Evolutionary conservation across 352 stramenopile species (phyloP).

Genomic region (Globisporangium rhizosaccharum): DNA sequence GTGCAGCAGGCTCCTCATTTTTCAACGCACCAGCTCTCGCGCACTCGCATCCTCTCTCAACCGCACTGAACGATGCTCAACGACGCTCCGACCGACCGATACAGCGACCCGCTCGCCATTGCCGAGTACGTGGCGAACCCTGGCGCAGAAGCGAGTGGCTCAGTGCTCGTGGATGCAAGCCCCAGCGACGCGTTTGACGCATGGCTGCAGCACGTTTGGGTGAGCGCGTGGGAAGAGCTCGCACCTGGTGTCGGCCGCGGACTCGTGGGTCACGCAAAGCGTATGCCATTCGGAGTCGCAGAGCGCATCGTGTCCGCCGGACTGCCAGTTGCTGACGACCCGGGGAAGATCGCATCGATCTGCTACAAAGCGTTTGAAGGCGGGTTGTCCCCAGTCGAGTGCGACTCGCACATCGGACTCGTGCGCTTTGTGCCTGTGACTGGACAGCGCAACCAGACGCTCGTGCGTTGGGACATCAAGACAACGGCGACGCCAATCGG

Average conservation of each 20-base stretch:
- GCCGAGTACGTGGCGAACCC: constrained; percentile 42
- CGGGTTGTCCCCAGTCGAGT: constrained; percentile 33
- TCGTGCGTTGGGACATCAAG: constrained; percentile 62
- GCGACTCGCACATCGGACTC: constrained; percentile 39
- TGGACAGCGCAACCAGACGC: constrained; percentile 23
- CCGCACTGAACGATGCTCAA: neutral
- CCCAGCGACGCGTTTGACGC: constrained; percentile 36
- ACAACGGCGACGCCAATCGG: constrained; percentile 40
- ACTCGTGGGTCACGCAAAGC: constrained; percentile 34
- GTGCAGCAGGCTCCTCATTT: neutral
- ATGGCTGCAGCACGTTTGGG: constrained; percentile 49
- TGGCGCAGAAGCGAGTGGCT: constrained; percentile 42
- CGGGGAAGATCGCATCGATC: constrained; percentile 34
- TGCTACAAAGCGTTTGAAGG: constrained; percentile 45
- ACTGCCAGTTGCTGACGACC: constrained; percentile 23
- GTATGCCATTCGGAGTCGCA: constrained; percentile 34
- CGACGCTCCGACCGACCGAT: constrained; percentile 16
- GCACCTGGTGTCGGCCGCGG: constrained; percentile 31
- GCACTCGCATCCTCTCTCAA: neutral
- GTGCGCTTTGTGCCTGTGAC: constrained; percentile 43
- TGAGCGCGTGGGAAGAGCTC: constrained; percentile 22
- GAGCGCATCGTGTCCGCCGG: constrained; percentile 54
- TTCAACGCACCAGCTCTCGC: neutral
- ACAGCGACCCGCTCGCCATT: constrained; percentile 35
- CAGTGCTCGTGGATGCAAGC: constrained; percentile 28